Conservation (phyloP, 306 rosid genomes). For the Rubus idaeus region DNA sequence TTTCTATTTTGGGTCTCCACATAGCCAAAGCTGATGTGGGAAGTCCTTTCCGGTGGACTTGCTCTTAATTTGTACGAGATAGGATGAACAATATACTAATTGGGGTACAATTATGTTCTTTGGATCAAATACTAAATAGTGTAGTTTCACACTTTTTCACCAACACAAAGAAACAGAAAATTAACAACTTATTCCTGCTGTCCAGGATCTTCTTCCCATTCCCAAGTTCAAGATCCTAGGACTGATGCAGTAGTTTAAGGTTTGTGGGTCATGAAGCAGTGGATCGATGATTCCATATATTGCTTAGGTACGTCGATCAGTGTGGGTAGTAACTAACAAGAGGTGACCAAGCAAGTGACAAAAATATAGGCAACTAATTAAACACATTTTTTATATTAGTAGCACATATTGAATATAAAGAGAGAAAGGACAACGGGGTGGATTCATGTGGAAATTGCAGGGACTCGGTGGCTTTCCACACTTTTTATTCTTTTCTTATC, state of each 20-base stretch:
- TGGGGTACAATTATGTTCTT: not conserved
- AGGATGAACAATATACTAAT: too few relatives aligned
- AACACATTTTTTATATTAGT: conserved; percentile 21
- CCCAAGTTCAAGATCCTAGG: conserved; percentile 8
- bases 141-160: not conserved
- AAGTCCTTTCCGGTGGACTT: too few relatives aligned
- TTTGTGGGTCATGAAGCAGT: conserved; percentile 36
- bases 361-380: conserved; percentile 27
- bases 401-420: conserved; percentile 20
- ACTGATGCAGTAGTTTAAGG: conserved; percentile 27
- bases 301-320: conserved; percentile 59
- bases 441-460: conserved; percentile 80
- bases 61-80: too few relatives aligned
- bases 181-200: not conserved
- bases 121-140: not conserved
- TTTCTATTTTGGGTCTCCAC: too few relatives aligned
- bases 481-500: conserved; percentile 46
- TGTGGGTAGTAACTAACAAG: conserved; percentile 48
- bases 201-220: not conserved
- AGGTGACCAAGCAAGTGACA: conserved; percentile 47
- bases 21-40: too few relatives aligned
- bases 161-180: not conserved
- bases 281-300: conserved; percentile 25
- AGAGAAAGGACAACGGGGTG: conserved; percentile 47
- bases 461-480: conserved; percentile 48